A percentile compares a stretch with the other conserved stretches of the same genome.
phyloP scores from a whole-genome alignment of 306 rosid genomes.

The Prunus mira region DNA sequence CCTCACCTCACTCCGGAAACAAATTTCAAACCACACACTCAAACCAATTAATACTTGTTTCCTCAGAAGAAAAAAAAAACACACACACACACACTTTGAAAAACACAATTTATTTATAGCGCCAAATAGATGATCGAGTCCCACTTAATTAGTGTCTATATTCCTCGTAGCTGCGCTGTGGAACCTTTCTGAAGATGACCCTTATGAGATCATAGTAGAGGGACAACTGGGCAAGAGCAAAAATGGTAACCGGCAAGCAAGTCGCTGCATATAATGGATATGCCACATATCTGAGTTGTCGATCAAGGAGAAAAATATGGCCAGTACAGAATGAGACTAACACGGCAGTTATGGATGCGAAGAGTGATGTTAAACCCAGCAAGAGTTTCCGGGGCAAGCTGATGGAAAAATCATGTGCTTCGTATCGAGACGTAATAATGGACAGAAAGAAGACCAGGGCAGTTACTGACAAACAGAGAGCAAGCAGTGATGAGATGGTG shows the following conservation, averaged over 20 bases:
- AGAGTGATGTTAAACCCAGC: slow-evolving; percentile 39
- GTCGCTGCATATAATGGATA: slow-evolving; percentile 40
- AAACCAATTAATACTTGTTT: too few relatives aligned
- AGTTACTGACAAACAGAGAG: slow-evolving; percentile 34
- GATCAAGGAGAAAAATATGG: slow-evolving; percentile 32
- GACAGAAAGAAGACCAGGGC: slow-evolving; percentile 38
- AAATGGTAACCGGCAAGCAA: slow-evolving; percentile 38
- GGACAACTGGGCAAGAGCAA: slow-evolving; percentile 38
- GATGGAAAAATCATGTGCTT: slow-evolving; percentile 33
- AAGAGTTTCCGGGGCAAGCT: slow-evolving; percentile 39
- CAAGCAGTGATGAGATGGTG: slow-evolving; percentile 21
- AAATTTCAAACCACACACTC: too few relatives aligned
- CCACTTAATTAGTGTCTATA: too few relatives aligned
- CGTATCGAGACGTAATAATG: slow-evolving; percentile 41
- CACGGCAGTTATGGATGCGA: slow-evolving; percentile 42
- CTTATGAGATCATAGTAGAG: slow-evolving; percentile 46
- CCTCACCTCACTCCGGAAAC: too few relatives aligned
- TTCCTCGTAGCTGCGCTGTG: slow-evolving; percentile 33
- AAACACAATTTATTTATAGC: too few relatives aligned
- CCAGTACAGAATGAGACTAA: slow-evolving; percentile 43
- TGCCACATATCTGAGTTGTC: slow-evolving; percentile 17
- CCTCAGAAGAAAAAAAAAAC: accelerated
- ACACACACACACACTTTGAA: too few relatives aligned
- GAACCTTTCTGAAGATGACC: slow-evolving; percentile 37
- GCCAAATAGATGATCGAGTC: too few relatives aligned